Evolutionary conservation across 176 grass and related monocot species (phyloP).

Genomic region (Musa schizocarpa): DNA sequence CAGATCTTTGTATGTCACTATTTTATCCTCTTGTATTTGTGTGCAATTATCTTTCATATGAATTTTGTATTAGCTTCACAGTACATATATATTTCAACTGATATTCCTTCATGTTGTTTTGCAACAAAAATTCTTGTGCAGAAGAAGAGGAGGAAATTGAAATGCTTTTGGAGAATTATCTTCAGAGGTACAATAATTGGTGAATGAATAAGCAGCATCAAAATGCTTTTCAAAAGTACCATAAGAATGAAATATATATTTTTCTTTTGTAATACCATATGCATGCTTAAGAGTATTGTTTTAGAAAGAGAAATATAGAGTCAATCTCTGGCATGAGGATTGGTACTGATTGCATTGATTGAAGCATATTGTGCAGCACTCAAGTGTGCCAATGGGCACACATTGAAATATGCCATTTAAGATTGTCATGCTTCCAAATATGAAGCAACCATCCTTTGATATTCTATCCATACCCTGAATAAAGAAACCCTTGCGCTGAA

Average conservation of each 20-base stretch:
- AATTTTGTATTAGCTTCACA: not conserved
- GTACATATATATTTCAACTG: not conserved
- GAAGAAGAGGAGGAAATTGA: conserved; percentile 99
- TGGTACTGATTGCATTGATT: too few species aligned
- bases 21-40: not conserved
- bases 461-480: too few species aligned
- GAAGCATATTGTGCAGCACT: too few species aligned
- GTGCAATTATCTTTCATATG: not conserved
- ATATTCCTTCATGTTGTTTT: not conserved
- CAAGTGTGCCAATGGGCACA: too few species aligned
- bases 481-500: too few species aligned
- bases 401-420: too few species aligned
- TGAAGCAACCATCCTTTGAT: too few species aligned
- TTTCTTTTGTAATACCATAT: not conserved
- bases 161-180: conserved; percentile 97
- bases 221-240: not conserved
- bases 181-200: conserved; percentile 52
- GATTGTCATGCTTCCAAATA: too few species aligned
- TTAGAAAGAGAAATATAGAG: too few species aligned
- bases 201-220: not conserved
- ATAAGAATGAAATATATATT: not conserved
- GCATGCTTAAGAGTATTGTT: too few species aligned
- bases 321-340: too few species aligned
- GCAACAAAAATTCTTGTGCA: conserved; percentile 25
- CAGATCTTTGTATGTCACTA: too few species aligned